Percentiles rank a stretch among this genome's conserved stretches.
These are phyloP conservation scores for Myxozyma monticola DNA, from an alignment of 805 yeast species.

Conservation along the genomic window DNA sequence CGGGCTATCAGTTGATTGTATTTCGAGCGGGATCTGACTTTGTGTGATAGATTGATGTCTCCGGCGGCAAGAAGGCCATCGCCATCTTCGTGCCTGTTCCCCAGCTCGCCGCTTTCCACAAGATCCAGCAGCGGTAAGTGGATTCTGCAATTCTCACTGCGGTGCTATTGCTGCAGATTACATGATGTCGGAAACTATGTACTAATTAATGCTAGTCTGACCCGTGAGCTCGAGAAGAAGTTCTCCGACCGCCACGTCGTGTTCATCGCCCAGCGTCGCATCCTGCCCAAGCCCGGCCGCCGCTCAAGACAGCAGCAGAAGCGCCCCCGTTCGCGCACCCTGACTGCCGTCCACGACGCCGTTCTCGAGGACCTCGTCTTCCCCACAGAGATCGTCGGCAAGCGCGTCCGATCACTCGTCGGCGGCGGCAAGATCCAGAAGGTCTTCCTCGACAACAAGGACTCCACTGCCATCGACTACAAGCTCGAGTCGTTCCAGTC, in stretches of 20 bases:
- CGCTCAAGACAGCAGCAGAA: constrained; percentile 88
- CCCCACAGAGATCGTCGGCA: constrained; percentile 99
- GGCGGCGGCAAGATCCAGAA: constrained; percentile 99
- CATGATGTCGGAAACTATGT: background rate
- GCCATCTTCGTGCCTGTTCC: constrained; percentile 98
- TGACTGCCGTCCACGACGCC: constrained; percentile 98
- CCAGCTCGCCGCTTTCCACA: constrained; percentile 88
- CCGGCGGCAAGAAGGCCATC: constrained; percentile 98
- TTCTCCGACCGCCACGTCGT: constrained; percentile 99
- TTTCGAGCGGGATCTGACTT: background rate
- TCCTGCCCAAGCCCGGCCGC: constrained; percentile 98
- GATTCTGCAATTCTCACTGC: background rate
- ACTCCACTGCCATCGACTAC: constrained; percentile 94
- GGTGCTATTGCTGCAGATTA: background rate
- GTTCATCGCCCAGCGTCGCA: constrained; percentile 99
- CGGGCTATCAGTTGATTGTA: background rate
- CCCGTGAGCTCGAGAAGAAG: constrained; percentile 99
- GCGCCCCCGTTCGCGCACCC: constrained; percentile 99
- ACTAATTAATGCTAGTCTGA: constrained; percentile 69
- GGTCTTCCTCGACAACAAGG: constrained; percentile 97
- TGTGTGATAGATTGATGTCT: constrained; percentile 68
- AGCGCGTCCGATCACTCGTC: constrained; percentile 98
- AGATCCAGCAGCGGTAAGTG: constrained; percentile 66
- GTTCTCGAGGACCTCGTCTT: constrained; percentile 97
- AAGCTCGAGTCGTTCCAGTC: constrained; percentile 99